These are phyloP conservation scores for Ramaria rubella DNA, from an alignment of 768 basidiomycete species.

Conservation along the genomic window DNA sequence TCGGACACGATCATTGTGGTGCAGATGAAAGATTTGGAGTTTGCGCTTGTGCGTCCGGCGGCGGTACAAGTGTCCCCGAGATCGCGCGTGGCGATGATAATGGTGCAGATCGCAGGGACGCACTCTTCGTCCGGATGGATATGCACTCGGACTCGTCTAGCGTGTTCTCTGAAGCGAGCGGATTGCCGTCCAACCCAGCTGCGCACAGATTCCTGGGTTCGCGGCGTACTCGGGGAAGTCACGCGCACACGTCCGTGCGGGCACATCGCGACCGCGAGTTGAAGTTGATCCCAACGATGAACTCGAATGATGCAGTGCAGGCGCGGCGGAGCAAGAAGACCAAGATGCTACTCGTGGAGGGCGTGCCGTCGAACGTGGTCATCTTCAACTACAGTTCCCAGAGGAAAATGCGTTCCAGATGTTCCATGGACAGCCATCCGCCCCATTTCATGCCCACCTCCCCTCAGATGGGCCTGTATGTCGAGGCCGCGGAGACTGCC, in stretches of 20 bases:
- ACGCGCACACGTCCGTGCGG: constrained; percentile 22
- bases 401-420: constrained; percentile 93
- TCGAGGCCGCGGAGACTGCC: constrained; percentile 56
- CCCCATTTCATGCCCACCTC: constrained; percentile 60
- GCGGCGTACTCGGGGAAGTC: constrained; percentile 5
- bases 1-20: no score
- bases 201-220: no score
- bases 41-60: constrained; percentile 64
- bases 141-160: constrained; percentile 12
- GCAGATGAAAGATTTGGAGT: constrained; percentile 77
- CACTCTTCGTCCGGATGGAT: neutral
- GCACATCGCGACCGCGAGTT: constrained; percentile 72
- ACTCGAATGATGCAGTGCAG: constrained; percentile 54
- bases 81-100: neutral
- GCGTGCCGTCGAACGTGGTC: constrained; percentile 78
- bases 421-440: constrained; percentile 78
- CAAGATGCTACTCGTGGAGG: constrained; percentile 63
- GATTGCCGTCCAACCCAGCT: constrained; percentile 13
- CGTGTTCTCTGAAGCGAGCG: constrained; percentile 1
- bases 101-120: constrained; percentile 3
- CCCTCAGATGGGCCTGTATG: constrained; percentile 66
- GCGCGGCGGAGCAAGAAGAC: constrained; percentile 77
- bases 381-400: constrained; percentile 65
- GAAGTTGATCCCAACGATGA: constrained; percentile 67
- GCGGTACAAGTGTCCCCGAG: neutral